Conservation (phyloP, 371 early-diverging fungal genomes). For the Saksenaea vasiformis region DNA sequence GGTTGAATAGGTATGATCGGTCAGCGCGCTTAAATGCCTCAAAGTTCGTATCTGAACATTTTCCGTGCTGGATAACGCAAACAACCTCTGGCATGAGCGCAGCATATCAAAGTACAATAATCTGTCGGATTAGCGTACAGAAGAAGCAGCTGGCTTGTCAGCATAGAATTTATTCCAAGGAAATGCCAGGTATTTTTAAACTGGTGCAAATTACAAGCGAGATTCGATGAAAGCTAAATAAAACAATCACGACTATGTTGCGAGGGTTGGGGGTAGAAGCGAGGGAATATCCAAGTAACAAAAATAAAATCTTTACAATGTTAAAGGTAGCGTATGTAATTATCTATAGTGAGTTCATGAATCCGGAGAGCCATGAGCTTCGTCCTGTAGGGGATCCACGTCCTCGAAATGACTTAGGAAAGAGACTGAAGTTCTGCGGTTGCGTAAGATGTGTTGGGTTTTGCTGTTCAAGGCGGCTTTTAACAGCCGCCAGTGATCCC, state of each 20-base stretch:
- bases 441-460: conserved; percentile 70
- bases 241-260: not conserved
- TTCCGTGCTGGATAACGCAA: too few relatives aligned
- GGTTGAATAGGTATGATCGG: too few relatives aligned
- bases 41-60: too few relatives aligned
- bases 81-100: too few relatives aligned
- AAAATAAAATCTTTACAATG: not conserved
- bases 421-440: conserved; percentile 78
- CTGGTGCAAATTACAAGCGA: not conserved
- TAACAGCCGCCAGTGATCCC: conserved; percentile 70
- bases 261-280: not conserved
- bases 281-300: not conserved
- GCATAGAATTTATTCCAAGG: too few relatives aligned
- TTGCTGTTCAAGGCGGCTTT: conserved; percentile 77
- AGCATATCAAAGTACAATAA: too few relatives aligned
- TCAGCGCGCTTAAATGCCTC: too few relatives aligned
- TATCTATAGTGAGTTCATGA: conserved; percentile 38
- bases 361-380: conserved; percentile 44
- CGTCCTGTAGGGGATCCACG: conserved; percentile 46
- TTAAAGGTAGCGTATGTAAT: not conserved
- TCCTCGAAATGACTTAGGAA: conserved; percentile 92
- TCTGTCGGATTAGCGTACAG: too few relatives aligned
- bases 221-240: not conserved
- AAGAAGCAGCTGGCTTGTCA: too few relatives aligned
- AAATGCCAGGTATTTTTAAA: too few relatives aligned